Evolutionary conservation across 768 basidiomycete genomes (phyloP), one percentile per base, ranked within the genome.

Genomic region (Thelephora aurantiotincta): DNA sequence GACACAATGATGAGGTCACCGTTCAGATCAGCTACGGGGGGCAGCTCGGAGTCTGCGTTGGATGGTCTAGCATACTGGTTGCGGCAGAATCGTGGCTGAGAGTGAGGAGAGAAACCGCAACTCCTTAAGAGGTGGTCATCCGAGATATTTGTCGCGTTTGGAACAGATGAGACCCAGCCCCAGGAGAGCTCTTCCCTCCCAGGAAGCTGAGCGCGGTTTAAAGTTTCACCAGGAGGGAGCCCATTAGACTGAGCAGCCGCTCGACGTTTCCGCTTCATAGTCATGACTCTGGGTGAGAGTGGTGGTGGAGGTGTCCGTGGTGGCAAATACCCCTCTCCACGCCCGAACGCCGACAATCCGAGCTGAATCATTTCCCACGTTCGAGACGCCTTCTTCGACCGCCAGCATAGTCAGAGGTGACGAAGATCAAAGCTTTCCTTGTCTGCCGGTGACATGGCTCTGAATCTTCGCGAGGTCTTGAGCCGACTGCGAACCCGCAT

Each of bases 121-220:
- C 84, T 74, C 49, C 73, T 66, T 37, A 80, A 63, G 43, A 72
- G 68, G 57, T 91, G 84, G 47, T 81, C 77, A 34, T 65, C 57
- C 14, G 80, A 74, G 52, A 93, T 85, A n/a, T 74, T 63, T 2
- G 73, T 71, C 49, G 67, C 57, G 46, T 71, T 63, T 14, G 63
- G 63, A 44, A 78, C 80, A 55, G 82, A 78, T 38, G 78, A 78
- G 45, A 88, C 81, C 89, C 89, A 93, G 44, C 72, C 72, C 89
- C 89, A 91, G n/a, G 73, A 64, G 30, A 73, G 68, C 48, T 68
- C 60, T 36, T 63, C 63, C 36, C 64, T 63, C 22, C 66, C 64
- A n/a, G 71, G 62, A 13, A 77, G 67, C 47, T 70, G 70, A 49
- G 68, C 65, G 45, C 78, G 74, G 54, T 78, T 80, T 54, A 84